Percentiles rank a stretch among this genome's conserved stretches.
phyloP scores from a whole-genome alignment of 768 basidiomycete species.

The Rossbeevera mucosa region DNA sequence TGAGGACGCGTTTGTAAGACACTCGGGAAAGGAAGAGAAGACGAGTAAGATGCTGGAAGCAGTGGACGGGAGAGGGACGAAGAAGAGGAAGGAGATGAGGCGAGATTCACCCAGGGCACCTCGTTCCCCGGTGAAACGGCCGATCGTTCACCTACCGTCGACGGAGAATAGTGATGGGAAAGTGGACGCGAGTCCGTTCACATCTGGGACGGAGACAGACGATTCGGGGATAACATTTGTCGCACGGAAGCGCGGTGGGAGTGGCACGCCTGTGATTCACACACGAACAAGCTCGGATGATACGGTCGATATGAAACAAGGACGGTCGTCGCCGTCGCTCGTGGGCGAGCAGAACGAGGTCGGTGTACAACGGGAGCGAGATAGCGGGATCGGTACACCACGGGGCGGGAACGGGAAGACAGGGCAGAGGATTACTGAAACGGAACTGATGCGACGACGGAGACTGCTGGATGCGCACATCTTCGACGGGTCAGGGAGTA shows the following conservation, averaged over 20 bases:
- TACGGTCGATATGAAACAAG: slow-evolving; percentile 18
- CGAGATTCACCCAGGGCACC: slow-evolving; percentile 21
- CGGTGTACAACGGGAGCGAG: slow-evolving; percentile 13
- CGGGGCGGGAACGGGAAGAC: slow-evolving; percentile 37
- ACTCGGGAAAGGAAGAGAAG: slow-evolving; percentile 27
- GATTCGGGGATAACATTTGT: slow-evolving; percentile 69
- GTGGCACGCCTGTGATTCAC: slow-evolving; percentile 23
- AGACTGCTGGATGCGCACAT: slow-evolving; percentile 74
- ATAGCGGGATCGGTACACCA: slow-evolving; percentile 29
- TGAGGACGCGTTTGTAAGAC: slow-evolving; percentile 59
- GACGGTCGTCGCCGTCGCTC: slow-evolving; percentile 9
- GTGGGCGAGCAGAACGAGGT: slow-evolving; percentile 3
- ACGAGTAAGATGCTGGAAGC: slow-evolving; percentile 16
- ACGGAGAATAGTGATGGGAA: slow-evolving; percentile 6
- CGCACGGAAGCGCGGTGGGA: slow-evolving; percentile 45
- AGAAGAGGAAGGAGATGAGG: slow-evolving; percentile 27
- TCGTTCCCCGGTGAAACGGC: slow-evolving; percentile 22
- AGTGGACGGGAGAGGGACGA: slow-evolving; percentile 8
- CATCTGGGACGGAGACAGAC: slow-evolving; percentile 62
- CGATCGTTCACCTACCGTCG: neutral
- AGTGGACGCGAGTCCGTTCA: slow-evolving; percentile 28
- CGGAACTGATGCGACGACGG: slow-evolving; percentile 72
- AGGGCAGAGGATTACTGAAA: slow-evolving; percentile 72
- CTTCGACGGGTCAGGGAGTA: slow-evolving; percentile 32
- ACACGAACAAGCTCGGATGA: slow-evolving; percentile 22